A percentile compares a stretch with the other conserved stretches of the same genome.
phyloP scores from a whole-genome alignment of 805 yeast species.

The Candida silvatica region DNA sequence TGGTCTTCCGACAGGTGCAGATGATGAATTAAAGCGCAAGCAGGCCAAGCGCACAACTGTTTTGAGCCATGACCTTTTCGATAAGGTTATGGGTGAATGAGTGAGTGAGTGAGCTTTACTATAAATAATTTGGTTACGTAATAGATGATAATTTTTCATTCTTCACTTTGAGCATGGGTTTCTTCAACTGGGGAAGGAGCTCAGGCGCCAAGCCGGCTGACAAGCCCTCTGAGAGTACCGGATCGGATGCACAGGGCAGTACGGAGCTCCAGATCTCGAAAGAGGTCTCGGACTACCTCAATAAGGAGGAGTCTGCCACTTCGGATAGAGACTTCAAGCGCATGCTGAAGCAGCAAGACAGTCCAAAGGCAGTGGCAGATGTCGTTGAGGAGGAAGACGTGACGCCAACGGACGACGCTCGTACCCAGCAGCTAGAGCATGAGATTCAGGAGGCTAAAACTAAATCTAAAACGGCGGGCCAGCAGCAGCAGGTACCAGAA shows the following conservation, averaged over 20 bases:
- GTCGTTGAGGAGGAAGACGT: constrained; percentile 2
- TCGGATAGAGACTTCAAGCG: constrained; percentile 25
- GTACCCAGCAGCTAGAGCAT: neutral
- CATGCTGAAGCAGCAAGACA: constrained; percentile 5
- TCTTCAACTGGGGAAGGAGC: too few relatives aligned
- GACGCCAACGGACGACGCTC: constrained; percentile 2
- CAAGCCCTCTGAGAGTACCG: too few relatives aligned
- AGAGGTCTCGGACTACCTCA: constrained; percentile 19
- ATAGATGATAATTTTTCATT: too few relatives aligned
- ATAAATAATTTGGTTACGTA: too few relatives aligned
- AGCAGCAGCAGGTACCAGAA: neutral
- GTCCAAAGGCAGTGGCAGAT: constrained; percentile 5
- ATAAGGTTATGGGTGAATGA: too few relatives aligned
- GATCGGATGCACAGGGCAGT: too few relatives aligned
- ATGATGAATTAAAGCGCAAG: constrained; percentile 3
- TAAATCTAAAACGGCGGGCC: neutral
- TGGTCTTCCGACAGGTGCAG: constrained; percentile 14
- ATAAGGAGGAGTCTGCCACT: constrained; percentile 16
- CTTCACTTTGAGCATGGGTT: too few relatives aligned
- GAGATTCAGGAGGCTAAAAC: neutral
- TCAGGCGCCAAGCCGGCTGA: too few relatives aligned
- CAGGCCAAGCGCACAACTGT: neutral
- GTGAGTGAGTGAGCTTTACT: too few relatives aligned
- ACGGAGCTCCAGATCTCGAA: constrained; percentile 14
- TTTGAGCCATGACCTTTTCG: too few relatives aligned